These are phyloP conservation scores for Barnettozyma pratensis DNA, from an alignment of 805 yeast species.

Conservation along the genomic window DNA sequence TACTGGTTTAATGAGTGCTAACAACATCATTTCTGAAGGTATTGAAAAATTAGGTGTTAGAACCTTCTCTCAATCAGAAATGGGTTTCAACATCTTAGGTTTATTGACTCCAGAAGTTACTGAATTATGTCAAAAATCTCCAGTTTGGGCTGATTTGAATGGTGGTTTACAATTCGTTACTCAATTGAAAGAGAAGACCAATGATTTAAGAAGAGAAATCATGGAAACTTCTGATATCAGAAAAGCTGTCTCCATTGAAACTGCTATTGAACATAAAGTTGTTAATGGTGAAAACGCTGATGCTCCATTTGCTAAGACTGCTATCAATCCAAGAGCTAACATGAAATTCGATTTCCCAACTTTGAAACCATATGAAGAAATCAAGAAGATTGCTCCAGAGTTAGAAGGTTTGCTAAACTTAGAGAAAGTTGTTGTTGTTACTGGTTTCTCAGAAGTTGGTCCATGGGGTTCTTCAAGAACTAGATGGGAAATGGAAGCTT, in stretches of 20 bases:
- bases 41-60: slow-evolving; percentile 94
- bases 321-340: slow-evolving; percentile 90
- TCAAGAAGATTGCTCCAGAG: slow-evolving; percentile 64
- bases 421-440: slow-evolving; percentile 88
- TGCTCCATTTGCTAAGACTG: slow-evolving; percentile 71
- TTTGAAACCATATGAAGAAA: slow-evolving; percentile 68
- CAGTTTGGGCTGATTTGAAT: slow-evolving; percentile 96
- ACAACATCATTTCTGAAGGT: slow-evolving; percentile 96
- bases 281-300: slow-evolving; percentile 87
- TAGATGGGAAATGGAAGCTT: slow-evolving; percentile 99
- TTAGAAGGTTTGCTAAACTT: slow-evolving; percentile 89
- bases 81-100: slow-evolving; percentile 98
- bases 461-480: slow-evolving; percentile 99
- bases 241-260: slow-evolving; percentile 92
- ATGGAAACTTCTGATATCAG: slow-evolving; percentile 87
- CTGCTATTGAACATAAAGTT: slow-evolving; percentile 76
- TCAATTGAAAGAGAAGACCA: slow-evolving; percentile 84
- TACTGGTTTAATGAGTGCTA: slow-evolving; percentile 97
- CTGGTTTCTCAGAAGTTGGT: slow-evolving; percentile 98
- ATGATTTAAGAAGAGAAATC: slow-evolving; percentile 65
- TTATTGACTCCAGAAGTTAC: slow-evolving; percentile 82
- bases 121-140: slow-evolving; percentile 84
- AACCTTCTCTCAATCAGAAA: slow-evolving; percentile 97
- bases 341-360: slow-evolving; percentile 91
- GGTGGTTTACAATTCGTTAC: slow-evolving; percentile 97